Base-by-base conservation (phyloP, 768 basidiomycete species). In the Tubosaeta sp. region DNA sequence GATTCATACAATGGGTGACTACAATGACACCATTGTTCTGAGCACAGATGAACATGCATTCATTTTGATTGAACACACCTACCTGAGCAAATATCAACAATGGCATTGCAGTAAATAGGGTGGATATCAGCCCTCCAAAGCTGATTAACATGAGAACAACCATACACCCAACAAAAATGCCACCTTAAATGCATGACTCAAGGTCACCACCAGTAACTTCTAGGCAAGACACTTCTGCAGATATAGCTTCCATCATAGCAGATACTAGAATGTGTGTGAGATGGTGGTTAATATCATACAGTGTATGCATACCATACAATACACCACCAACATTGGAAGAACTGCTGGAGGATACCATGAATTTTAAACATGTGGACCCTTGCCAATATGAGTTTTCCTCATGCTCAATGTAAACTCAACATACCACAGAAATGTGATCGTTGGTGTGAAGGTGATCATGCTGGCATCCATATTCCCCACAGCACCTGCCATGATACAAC, bases 21-120 rank as follows among this genome's bases (percentile, higher is more conserved):
- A 84, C 85, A 43, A 92, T 91, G 31, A 88, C 86, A 34, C 87
- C 87, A 60, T 88, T 89, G 61, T 90, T 90, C 75, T 88, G 65
- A 9, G 17, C 25, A 17, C 12, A 6, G 1, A 9, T 52, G 3
- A 50, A 39, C 25, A 4, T 46, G 8, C 2, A 4, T 12, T 41
- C 12, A 1, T 14, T n/a, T 35, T 10, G 38, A 37, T 34, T 6
- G 4, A 29, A 14, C 27, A 7, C 17, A 0, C 51, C 34, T 29
- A 73, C 79, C 72, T 80, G 88, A 1, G 88, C 88, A 58, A 91
- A 92, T 39, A 83, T 81, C 9, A 86, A 88, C 44, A 92, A 72
- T 0, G 90, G 91, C 0, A 88, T 83, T 29, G 90, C 85, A 0
- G 90, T 93, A 70, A 91, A 86, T n/a, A 91, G 71, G 8, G 84